Conservation (phyloP, 2,329 filamentous ascomycete species). For the Cordyceps cateniannulata region DNA sequence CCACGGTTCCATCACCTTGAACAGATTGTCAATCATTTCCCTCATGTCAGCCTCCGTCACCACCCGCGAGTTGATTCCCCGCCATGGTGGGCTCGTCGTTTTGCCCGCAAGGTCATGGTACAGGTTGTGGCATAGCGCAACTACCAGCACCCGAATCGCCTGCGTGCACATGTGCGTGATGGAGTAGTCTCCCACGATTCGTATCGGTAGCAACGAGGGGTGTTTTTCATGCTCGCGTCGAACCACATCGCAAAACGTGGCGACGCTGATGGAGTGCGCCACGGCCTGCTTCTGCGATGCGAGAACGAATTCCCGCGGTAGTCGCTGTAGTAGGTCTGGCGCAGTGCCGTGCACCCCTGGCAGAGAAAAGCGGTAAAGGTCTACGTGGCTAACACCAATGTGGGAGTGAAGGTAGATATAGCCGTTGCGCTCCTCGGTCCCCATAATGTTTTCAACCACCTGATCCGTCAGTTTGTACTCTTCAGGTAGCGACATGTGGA, state of each 20-base stretch:
- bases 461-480: constrained; percentile 28
- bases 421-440: constrained; percentile 24
- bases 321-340: constrained; percentile 26
- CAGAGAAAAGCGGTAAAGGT: constrained; percentile 33
- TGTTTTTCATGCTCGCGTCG: constrained; percentile 23
- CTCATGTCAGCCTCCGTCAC: constrained; percentile 27
- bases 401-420: constrained; percentile 33
- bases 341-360: constrained; percentile 29
- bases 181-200: constrained; percentile 25
- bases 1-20: constrained; percentile 29
- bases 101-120: constrained; percentile 28
- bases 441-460: constrained; percentile 26
- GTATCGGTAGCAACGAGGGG: constrained; percentile 19
- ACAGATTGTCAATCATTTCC: constrained; percentile 26
- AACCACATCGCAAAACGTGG: constrained; percentile 30
- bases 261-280: constrained; percentile 30
- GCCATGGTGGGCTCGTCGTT: constrained; percentile 32
- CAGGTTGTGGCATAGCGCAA: constrained; percentile 29
- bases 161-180: constrained; percentile 26
- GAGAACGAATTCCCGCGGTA: constrained; percentile 30
- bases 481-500: constrained; percentile 29
- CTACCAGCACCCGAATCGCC: constrained; percentile 27
- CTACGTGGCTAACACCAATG: constrained; percentile 30
- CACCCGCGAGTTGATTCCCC: constrained; percentile 19
- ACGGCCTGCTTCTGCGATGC: constrained; percentile 33